Evolutionary conservation across 2,329 filamentous ascomycete genomes (phyloP).

Genomic region (Arthrobotrys sphaeroides): DNA sequence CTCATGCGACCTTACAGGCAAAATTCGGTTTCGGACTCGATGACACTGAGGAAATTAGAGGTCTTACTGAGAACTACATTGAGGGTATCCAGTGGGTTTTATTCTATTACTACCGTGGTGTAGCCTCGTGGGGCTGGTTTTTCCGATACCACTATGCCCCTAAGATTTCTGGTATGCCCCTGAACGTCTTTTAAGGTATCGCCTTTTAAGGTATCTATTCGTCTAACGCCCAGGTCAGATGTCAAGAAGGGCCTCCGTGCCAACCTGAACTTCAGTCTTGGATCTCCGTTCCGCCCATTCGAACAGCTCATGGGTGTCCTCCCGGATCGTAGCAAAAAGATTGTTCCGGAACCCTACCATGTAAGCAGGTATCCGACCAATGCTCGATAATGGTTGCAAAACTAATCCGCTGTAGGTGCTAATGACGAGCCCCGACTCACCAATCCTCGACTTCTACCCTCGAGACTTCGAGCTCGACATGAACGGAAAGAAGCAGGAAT

Average conservation of each 20-base stretch:
- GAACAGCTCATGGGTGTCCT: constrained; percentile 98
- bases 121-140: constrained; percentile 98
- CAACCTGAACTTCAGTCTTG: constrained; percentile 89
- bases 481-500: constrained; percentile 99
- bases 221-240: constrained; percentile 68
- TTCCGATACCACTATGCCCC: constrained; percentile 97
- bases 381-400: too few species aligned
- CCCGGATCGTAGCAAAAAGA: constrained; percentile 95
- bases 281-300: constrained; percentile 92
- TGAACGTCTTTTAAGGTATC: background rate
- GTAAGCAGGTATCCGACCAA: constrained; percentile 16
- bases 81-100: constrained; percentile 98
- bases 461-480: constrained; percentile 97
- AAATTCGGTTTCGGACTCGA: constrained; percentile 92
- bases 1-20: constrained; percentile 60
- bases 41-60: constrained; percentile 80
- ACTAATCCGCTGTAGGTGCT: constrained; percentile 68
- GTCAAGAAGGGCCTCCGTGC: constrained; percentile 87
- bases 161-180: constrained; percentile 78
- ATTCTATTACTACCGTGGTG: constrained; percentile 96
- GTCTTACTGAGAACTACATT: constrained; percentile 93
- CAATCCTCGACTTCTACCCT: constrained; percentile 97
- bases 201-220: too few species aligned
- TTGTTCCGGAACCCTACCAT: constrained; percentile 72
- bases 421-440: constrained; percentile 89